Conservation (phyloP, 176 grass and related monocot genomes). For the maize (Zea mays) region DNA sequence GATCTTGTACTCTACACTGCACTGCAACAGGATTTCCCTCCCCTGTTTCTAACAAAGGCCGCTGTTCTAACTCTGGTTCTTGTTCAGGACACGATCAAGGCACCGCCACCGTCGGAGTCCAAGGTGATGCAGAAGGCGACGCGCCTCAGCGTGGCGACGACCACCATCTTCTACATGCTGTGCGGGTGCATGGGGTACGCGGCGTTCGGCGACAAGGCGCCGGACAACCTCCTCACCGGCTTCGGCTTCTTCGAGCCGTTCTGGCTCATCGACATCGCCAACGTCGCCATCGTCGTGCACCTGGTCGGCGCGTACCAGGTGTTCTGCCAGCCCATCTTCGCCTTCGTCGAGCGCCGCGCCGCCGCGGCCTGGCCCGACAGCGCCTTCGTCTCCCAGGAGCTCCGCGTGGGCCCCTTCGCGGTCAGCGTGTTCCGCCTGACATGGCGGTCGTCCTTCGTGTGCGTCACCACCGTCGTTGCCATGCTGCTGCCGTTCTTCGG, state of each 20-base stretch:
- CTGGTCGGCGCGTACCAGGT: constrained; percentile 64
- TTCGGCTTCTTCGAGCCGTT: constrained; percentile 65
- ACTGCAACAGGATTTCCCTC: no score
- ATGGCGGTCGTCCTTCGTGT: constrained; percentile 69
- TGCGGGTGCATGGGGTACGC: constrained; percentile 68
- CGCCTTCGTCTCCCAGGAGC: constrained; percentile 42
- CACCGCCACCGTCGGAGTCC: constrained; percentile 52
- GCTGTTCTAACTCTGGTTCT: background rate
- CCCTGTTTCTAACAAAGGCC: no score
- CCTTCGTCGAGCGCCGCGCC: constrained; percentile 62
- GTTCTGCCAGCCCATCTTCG: constrained; percentile 58
- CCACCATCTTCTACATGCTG: constrained; percentile 53
- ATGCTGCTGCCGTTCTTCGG: constrained; percentile 91
- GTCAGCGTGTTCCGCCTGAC: constrained; percentile 55
- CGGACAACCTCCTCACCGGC: constrained; percentile 54
- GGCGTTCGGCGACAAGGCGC: constrained; percentile 42
- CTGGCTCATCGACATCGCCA: constrained; percentile 60
- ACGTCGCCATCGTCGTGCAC: constrained; percentile 64
- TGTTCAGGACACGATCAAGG: constrained; percentile 50
- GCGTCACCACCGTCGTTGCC: constrained; percentile 60
- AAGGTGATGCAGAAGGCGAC: constrained; percentile 62
- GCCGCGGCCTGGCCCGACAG: constrained; percentile 42
- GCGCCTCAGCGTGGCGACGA: constrained; percentile 29
- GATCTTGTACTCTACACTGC: no score
- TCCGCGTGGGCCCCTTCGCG: constrained; percentile 29